Base-by-base conservation (phyloP, 805 yeast species). In the Spathaspora girioi region DNA sequence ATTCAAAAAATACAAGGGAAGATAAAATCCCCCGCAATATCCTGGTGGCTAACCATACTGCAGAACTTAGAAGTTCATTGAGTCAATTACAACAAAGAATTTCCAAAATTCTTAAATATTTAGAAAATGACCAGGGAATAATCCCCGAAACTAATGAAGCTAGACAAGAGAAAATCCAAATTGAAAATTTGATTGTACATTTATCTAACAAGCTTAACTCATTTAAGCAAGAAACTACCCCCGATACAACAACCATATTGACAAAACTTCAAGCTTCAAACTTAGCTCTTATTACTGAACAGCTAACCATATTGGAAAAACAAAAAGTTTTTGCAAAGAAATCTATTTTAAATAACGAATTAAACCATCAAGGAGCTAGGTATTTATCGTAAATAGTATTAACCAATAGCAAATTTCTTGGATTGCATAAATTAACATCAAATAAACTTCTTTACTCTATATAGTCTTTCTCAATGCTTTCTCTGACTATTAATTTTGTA, bases 221-320 rank as follows among this genome's bases (percentile, higher is more conserved):
- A 31, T 61, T 45, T 45, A 55, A 56, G 18, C 50, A 23, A 20
- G 19, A 32, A n/a, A 8, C 17, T 31, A 18, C 31, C 18, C 19
- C 48, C 11, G 45, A 43, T 46, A 6, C 42, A 1, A n/a, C 46
- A 1, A n/a, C 46, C 18, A 46, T 46, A 5, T 35, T 41, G 9
- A 31, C 54, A 38, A 54, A 62, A 46, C 54, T 68, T 20, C 56
- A 62, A 29, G 45, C 69, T 1, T 55, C 67, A 2, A 69, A 68
- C 18, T 52, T 73, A 38, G 56, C 69, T 15, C 54, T 72, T 20
- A 46, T 73, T 8, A 64, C 72, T 1, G 58, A 67, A 17, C 70
- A 73, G 50, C 49, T 69, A 18, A 53, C 63, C 1, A 58, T 63
- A 5, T 50, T 67, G 14, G 65, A 65, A 14, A 54, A 53, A 9